Base-by-base conservation (phyloP, 768 basidiomycete genomes). In the Tricholoma hemisulphureum region DNA sequence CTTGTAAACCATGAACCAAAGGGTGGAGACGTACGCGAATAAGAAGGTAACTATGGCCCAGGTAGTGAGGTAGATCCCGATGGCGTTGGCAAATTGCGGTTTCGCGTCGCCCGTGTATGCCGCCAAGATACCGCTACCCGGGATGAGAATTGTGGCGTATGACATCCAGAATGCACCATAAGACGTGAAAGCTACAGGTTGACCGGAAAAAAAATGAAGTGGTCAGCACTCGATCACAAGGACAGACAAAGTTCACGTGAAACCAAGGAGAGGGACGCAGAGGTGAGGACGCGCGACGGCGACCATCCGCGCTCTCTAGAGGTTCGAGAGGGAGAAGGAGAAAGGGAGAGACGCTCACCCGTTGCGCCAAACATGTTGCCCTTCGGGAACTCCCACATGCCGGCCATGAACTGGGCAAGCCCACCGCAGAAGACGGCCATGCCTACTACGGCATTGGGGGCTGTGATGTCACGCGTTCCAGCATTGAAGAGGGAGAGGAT, bases 131-230 rank as follows among this genome's bases (percentile, higher is more conserved):
- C 91, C 91, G 5, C 80, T 81, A 24, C 80, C 79, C 1, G 93
- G 93, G 45, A 91, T 80, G 66, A 88, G 71, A 63, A 95, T 85
- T 0, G 82, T 76, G 3, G 84, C 90, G 52, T 84, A 94, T 4
- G 91, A 91, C 75, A 94, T 75, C 92, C 92, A 95, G 79, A 94
- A 95, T 1, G 86, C 89, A 16, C 93, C 93, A 59, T 88, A 95
- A 2, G 88, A 88, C 0, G 84, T 78, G 79, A 93, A 94, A 0
- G 91, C 91, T 89, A n/a, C n/a, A n/a, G n/a, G n/a, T n/a, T n/a
- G n/a, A n/a, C n/a, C n/a, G n/a, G n/a, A n/a, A 64, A 23, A 20
- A 3, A 34, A 41, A 53, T 58, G 48, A 18, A 23, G 53, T 16
- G 20, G 49, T 63, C n/a, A 65, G 53, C 21, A 43, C 31, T 21